Evolutionary conservation across 306 rosid species (phyloP).

Genomic region (Rosa chinensis): DNA sequence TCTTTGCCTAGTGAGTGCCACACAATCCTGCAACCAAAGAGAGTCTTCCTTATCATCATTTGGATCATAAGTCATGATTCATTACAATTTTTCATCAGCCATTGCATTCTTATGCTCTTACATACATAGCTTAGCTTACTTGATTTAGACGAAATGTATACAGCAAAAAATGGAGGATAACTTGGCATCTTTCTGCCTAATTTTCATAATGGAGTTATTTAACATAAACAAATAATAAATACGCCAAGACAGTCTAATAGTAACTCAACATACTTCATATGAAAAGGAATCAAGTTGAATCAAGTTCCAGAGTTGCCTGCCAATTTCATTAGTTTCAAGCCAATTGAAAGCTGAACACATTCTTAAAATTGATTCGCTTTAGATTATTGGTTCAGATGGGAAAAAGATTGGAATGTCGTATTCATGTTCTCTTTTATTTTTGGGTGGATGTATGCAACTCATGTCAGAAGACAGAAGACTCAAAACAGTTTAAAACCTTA

Average conservation of each 20-base stretch:
- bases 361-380: background rate
- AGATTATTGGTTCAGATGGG: background rate
- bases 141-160: background rate
- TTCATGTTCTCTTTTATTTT: background rate
- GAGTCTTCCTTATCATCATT: slow-evolving; percentile 19
- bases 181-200: background rate
- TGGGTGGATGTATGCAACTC: background rate
- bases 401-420: background rate
- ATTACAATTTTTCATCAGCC: background rate
- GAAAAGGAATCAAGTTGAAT: background rate
- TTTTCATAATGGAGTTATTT: background rate
- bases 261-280: background rate
- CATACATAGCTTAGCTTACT: background rate
- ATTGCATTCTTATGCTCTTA: background rate
- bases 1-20: slow-evolving; percentile 75
- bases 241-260: background rate
- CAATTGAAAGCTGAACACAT: background rate
- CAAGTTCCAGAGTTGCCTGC: background rate
- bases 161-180: background rate
- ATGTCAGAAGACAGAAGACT: background rate
- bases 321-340: slow-evolving; percentile 6
- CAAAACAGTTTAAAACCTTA: background rate
- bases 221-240: background rate
- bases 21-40: slow-evolving; percentile 70
- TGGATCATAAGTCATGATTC: background rate